Conservation (phyloP, 139 green algal genomes). For the Closterium sp. region DNA sequence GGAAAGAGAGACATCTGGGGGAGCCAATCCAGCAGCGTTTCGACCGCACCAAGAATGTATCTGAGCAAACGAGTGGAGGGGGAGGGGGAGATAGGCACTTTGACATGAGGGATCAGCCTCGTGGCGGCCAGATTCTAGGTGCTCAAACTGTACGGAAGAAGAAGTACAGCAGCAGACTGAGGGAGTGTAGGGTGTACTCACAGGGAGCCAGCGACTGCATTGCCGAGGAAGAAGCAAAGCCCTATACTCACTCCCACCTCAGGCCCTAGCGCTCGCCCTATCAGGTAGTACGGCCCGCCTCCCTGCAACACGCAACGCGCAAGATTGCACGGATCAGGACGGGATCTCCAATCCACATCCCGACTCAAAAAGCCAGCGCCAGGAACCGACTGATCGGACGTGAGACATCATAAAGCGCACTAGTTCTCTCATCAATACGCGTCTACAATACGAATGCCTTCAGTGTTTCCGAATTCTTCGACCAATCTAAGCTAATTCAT, state of each 20-base stretch:
- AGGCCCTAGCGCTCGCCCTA: conserved; percentile 51
- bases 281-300: conserved; percentile 54
- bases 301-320: conserved; percentile 33
- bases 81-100: neutral
- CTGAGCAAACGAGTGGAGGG: conserved; percentile 2
- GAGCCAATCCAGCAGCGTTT: conserved; percentile 47
- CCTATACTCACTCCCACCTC: conserved; percentile 56
- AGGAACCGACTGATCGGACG: neutral
- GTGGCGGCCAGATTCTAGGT: neutral
- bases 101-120: neutral
- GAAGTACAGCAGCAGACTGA: neutral
- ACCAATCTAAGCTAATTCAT: neutral
- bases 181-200: too few species aligned
- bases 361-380: neutral
- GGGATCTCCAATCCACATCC: neutral
- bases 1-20: conserved; percentile 45
- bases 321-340: neutral
- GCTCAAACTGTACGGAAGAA: neutral
- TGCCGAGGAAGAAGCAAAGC: conserved; percentile 57
- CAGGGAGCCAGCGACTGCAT: conserved; percentile 52
- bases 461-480: neutral
- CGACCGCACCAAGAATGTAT: conserved; percentile 54
- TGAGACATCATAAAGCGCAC: neutral
- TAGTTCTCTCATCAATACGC: neutral
- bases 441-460: neutral